Percentiles rank a stretch among this genome's conserved stretches.
Evolutionary conservation across 306 rosid species (phyloP).

Genomic region (Quercus parvula): DNA sequence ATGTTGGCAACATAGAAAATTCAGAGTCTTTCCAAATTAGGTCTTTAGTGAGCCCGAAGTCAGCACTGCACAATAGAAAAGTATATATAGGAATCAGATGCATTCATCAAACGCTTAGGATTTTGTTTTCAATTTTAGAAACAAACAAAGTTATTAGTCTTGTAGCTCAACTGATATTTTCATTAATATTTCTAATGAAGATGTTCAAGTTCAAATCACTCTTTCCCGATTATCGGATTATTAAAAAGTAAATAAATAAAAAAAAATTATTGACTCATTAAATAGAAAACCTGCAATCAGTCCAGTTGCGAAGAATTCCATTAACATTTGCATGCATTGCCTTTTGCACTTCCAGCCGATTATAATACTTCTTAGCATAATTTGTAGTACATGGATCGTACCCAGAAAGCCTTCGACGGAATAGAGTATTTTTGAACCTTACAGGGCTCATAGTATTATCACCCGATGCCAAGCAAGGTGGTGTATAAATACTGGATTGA

Average conservation of each 20-base stretch:
- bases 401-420: slow-evolving; percentile 53
- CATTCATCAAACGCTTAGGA: not conserved
- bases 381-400: slow-evolving; percentile 80
- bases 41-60: slow-evolving; percentile 25
- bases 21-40: slow-evolving; percentile 66
- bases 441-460: slow-evolving; percentile 9
- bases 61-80: slow-evolving; percentile 43
- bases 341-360: slow-evolving; percentile 64
- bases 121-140: too few relatives aligned
- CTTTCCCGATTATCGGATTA: not conserved
- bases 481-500: slow-evolving; percentile 72
- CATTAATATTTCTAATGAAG: too few relatives aligned
- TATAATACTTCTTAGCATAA: slow-evolving; percentile 74
- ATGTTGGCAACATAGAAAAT: slow-evolving; percentile 62
- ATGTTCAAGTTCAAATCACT: not conserved
- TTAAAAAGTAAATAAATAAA: not conserved
- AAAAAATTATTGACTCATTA: not conserved
- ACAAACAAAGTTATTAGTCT: too few relatives aligned
- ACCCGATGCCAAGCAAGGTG: slow-evolving; percentile 28
- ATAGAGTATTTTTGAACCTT: slow-evolving; percentile 52
- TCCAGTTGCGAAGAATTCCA: slow-evolving; percentile 68
- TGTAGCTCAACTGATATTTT: too few relatives aligned
- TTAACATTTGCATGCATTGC: slow-evolving; percentile 84
- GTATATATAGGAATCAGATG: not conserved
- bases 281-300: slow-evolving; percentile 71